Evolutionary conservation across 805 yeast genomes (phyloP), one percentile per base, ranked within the genome.

Genomic region (Nakazawaea ishiwadae): DNA sequence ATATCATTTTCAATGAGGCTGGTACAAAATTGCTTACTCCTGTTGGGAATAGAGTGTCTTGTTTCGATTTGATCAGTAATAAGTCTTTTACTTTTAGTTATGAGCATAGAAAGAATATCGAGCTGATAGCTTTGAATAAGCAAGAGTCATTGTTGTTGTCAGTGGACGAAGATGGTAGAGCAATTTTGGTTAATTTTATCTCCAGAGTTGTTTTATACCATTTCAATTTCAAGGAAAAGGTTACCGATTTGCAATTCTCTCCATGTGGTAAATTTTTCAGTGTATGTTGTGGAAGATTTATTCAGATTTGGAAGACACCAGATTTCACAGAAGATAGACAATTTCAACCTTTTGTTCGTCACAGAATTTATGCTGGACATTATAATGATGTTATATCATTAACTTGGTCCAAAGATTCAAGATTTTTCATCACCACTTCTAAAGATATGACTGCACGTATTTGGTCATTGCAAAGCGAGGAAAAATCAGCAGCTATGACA

Each of bases 271-370:
- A 71, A 34, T 77, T 77, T 52, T 90, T 93, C 64, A 97, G 97
- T 5, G 73, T 88, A 20, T 95, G 95, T 4, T 69, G 80, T 27
- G 88, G 87, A 5, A 68, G 95, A 50, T 83, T 84, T 40, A 67
- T 91, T 14, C 97, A 93, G 60, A 81, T 93, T 7, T 93, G 99
- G 99, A 81, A 79, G 54, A 87, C 97, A 1, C 97, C 97, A 0
- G 80, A 76, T 35, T 67, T 70, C 18, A 65, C 78, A 6, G 93
- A 86, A 52, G 96, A 88, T 54, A 73, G 96, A 46, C 96, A 89
- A 58, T 93, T 93, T 70, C 93, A 96, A 0, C 99, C 99, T 12
- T 93, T 93, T 62, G 85, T 91, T 30, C 83, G 96, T 48, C 87
- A 86, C 61, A 71, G 96, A 54, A 77, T 85, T 6, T 89, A 89